These are phyloP conservation scores for Eutypa lata DNA, from an alignment of 2,329 filamentous ascomycete genomes.

Conservation along the genomic window DNA sequence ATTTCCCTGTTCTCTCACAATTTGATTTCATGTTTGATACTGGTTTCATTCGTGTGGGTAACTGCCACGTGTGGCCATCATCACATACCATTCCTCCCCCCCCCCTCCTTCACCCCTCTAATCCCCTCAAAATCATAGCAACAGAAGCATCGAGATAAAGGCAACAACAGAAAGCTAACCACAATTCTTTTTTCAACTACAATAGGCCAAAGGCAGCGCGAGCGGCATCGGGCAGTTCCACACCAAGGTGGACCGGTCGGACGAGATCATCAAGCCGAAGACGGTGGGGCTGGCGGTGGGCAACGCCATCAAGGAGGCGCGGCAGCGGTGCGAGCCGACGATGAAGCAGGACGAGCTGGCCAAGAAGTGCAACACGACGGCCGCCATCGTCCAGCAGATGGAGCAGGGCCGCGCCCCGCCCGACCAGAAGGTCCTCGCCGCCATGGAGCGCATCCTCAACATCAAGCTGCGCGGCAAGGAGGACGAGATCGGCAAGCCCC, in stretches of 20 bases:
- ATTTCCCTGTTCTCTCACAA: neutral
- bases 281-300: slow-evolving; percentile 79
- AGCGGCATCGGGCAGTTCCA: slow-evolving; percentile 84
- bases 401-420: slow-evolving; percentile 76
- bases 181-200: neutral
- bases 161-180: slow-evolving; percentile 12
- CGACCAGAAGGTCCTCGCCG: slow-evolving; percentile 76
- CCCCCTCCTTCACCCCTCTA: neutral
- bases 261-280: slow-evolving; percentile 97
- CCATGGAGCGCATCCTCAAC: slow-evolving; percentile 82
- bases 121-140: neutral
- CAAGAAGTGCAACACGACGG: slow-evolving; percentile 85
- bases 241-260: slow-evolving; percentile 94
- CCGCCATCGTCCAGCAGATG: slow-evolving; percentile 75
- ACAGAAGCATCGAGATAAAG: neutral
- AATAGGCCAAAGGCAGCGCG: slow-evolving; percentile 41
- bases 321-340: slow-evolving; percentile 81
- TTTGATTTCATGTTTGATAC: neutral
- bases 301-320: slow-evolving; percentile 75
- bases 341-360: slow-evolving; percentile 92
- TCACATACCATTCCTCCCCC: neutral
- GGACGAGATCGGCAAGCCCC: slow-evolving; percentile 74
- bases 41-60: neutral
- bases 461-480: slow-evolving; percentile 78
- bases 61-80: neutral